Percentiles rank a stretch among this genome's conserved stretches.
Conservation (phyloP, 2,329 filamentous ascomycete species). For the Clonostachys rosea region DNA sequence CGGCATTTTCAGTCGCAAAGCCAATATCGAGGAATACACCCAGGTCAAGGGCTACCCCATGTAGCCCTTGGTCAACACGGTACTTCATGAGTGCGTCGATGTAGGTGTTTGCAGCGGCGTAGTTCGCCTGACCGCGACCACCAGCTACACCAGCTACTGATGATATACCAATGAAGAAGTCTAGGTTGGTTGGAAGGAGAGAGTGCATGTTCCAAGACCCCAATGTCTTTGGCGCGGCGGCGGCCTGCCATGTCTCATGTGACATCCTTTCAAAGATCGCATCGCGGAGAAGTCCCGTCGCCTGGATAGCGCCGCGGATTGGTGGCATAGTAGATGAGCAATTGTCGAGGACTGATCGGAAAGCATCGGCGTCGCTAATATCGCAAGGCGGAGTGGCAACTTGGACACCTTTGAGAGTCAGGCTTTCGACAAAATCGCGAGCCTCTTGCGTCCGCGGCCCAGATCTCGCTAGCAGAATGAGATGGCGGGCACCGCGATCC, state of each 20-base stretch:
- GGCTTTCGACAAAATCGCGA: slow-evolving; percentile 5
- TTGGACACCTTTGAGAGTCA: slow-evolving; percentile 1
- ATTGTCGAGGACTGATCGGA: slow-evolving; percentile 11
- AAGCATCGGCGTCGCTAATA: neutral
- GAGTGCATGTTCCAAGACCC: slow-evolving; percentile 23
- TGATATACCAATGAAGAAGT: slow-evolving; percentile 10
- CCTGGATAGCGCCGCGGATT: slow-evolving; percentile 30
- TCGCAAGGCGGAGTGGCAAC: neutral
- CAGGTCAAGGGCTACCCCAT: slow-evolving; percentile 7
- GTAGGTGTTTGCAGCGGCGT: slow-evolving; percentile 23
- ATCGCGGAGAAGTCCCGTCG: slow-evolving; percentile 27
- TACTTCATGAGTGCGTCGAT: slow-evolving; percentile 19
- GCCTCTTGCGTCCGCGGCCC: slow-evolving; percentile 10
- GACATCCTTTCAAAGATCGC: slow-evolving; percentile 14
- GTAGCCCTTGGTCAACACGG: neutral
- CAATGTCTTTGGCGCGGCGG: slow-evolving; percentile 20
- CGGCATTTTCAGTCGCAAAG: neutral
- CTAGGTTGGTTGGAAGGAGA: slow-evolving; percentile 10
- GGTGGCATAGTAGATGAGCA: slow-evolving; percentile 13
- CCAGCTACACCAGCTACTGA: slow-evolving; percentile 19
- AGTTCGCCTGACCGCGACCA: slow-evolving; percentile 21
- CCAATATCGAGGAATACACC: slow-evolving; percentile 12
- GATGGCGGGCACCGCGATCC: slow-evolving; percentile 12
- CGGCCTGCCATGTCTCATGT: slow-evolving; percentile 11
- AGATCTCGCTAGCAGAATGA: slow-evolving; percentile 17